Evolutionary conservation across 257 asterid genomes (phyloP), one percentile per base, ranked within the genome.

Genomic region (Gynochthodes officinalis): DNA sequence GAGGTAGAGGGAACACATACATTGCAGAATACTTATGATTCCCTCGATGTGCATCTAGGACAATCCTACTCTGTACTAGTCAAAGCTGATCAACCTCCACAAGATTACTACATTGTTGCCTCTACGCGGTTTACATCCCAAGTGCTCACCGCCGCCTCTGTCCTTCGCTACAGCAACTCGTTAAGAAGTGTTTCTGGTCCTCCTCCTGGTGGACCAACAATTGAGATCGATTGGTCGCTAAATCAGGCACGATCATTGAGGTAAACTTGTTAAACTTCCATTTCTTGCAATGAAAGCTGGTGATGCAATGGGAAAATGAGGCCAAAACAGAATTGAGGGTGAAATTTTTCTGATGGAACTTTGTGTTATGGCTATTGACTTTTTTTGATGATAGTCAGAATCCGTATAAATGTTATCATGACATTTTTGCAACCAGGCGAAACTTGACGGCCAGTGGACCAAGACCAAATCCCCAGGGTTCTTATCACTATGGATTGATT

Each of bases 401-500:
- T 7, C 6, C 3, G 7, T 37, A 3, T 37, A n/a, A n/a, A n/a
- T n/a, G n/a, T n/a, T 59, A 59, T 1, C 2, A 58, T 30, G 64
- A 3, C 64, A 14, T 7, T 2, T 58, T 60, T 50, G 33, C 42
- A 23, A 55, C 23, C 73, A 80, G 84, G 79, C 79, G 75, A 63
- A 80, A 80, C 54, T 68, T 80, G 64, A 67, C 84, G 28, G 81
- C 81, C 12, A 80, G 81, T 73, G 84, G 84, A 32, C 81, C 81
- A 23, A 77, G 84, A 53, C 78, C 81, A 4, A 80, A 80, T 54
- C 81, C 84, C 35, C 84, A 80, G 69, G 84, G 84, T 3, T 80
- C 84, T 23, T 80, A 76, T 65, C 84, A 80, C 65, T 80, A 80
- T 5, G 84, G 84, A 52, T 13, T 53, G 63, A 77, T 80, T 2